A percentile compares a stretch with the other conserved stretches of the same genome.
These are phyloP conservation scores for Colletotrichum sidae DNA, from an alignment of 2,329 filamentous ascomycete species.

Conservation along the genomic window DNA sequence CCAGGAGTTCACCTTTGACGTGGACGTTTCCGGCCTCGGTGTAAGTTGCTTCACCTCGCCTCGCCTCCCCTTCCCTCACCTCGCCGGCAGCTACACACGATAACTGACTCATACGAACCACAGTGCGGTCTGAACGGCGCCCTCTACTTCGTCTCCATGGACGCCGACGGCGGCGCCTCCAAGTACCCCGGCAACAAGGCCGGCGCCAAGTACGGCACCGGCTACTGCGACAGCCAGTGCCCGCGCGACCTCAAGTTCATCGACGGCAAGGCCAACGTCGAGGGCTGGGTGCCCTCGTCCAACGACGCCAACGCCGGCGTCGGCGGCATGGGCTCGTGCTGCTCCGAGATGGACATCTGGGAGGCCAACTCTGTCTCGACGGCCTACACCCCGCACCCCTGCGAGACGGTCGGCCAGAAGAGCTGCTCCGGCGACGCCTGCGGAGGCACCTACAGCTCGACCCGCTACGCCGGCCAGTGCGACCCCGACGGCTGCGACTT, in stretches of 20 bases:
- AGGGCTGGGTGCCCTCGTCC: slow-evolving; percentile 61
- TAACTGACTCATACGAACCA: background rate
- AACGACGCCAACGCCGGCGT: slow-evolving; percentile 66
- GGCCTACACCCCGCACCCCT: slow-evolving; percentile 75
- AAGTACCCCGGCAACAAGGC: slow-evolving; percentile 63
- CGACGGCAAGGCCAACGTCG: slow-evolving; percentile 65
- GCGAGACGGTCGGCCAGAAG: slow-evolving; percentile 60
- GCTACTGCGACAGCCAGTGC: slow-evolving; percentile 64
- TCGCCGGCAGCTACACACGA: too few relatives aligned
- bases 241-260: slow-evolving; percentile 68
- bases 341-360: slow-evolving; percentile 72
- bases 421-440: slow-evolving; percentile 64
- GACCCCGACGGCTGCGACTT: slow-evolving; percentile 79
- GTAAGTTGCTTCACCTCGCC: slow-evolving; percentile 7
- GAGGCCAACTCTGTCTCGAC: slow-evolving; percentile 75
- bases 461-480: slow-evolving; percentile 72
- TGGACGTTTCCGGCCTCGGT: slow-evolving; percentile 72
- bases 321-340: slow-evolving; percentile 66
- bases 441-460: slow-evolving; percentile 62
- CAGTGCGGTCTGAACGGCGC: slow-evolving; percentile 79
- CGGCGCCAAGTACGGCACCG: slow-evolving; percentile 70
- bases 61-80: background rate
- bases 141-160: slow-evolving; percentile 74
- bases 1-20: slow-evolving; percentile 79
- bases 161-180: slow-evolving; percentile 64